phyloP scores from a whole-genome alignment of 768 basidiomycete species.

The Crassisporium funariophilum region DNA sequence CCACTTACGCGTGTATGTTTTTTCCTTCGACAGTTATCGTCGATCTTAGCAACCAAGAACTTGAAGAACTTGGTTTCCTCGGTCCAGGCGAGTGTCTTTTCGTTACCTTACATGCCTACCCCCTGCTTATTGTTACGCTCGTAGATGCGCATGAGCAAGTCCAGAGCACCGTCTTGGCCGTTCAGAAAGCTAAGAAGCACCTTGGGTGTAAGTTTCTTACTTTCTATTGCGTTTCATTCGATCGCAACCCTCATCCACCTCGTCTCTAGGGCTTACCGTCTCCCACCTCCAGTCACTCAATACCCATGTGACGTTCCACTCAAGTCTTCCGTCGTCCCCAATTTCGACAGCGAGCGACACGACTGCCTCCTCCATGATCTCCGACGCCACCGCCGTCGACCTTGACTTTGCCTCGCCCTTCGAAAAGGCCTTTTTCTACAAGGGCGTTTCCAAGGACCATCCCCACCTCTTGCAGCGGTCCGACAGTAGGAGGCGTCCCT shows the following conservation, averaged over 20 bases:
- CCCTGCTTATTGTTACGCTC: conserved; percentile 26
- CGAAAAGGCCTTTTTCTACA: conserved; percentile 31
- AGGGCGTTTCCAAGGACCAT: conserved; percentile 38
- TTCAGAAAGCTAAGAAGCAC: conserved; percentile 24
- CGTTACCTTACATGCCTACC: conserved; percentile 24
- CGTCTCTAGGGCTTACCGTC: conserved; percentile 28
- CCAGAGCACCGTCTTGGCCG: conserved; percentile 17
- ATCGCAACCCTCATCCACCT: conserved; percentile 31
- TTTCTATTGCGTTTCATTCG: conserved; percentile 26
- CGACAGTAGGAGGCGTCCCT: conserved; percentile 30
- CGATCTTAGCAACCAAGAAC: conserved; percentile 23
- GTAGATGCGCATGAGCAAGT: conserved; percentile 27
- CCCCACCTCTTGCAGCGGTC: conserved; percentile 38
- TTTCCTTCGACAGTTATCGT: conserved; percentile 30
- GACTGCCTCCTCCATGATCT: conserved; percentile 16
- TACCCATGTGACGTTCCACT: conserved; percentile 5
- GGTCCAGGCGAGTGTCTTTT: conserved; percentile 27
- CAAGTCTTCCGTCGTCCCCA: conserved; percentile 11
- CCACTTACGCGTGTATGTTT: too few species aligned
- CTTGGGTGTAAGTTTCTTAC: conserved; percentile 27
- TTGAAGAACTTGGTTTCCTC: conserved; percentile 21
- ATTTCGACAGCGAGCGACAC: conserved; percentile 13
- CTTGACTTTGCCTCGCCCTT: conserved; percentile 28
- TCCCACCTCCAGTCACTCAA: conserved; percentile 7
- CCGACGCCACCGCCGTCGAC: conserved; percentile 25